These are phyloP conservation scores for Myriosclerotinia duriaeana DNA, from an alignment of 2,329 filamentous ascomycete genomes.

Conservation along the genomic window DNA sequence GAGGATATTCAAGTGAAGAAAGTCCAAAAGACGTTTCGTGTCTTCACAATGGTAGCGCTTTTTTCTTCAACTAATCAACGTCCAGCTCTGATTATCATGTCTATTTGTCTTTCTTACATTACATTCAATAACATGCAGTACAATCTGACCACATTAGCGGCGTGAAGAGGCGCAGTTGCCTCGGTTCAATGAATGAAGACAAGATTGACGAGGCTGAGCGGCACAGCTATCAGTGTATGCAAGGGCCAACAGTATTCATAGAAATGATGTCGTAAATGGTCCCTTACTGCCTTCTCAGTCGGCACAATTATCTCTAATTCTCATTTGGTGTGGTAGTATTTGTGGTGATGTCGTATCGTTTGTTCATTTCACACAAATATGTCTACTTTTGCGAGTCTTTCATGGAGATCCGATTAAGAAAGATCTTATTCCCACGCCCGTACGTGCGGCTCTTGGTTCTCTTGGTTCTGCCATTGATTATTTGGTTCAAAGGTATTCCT, in stretches of 20 bases:
- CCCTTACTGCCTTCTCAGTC: conserved; percentile 18
- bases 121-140: conserved; percentile 7
- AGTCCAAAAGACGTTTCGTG: not conserved
- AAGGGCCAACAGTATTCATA: conserved; percentile 20
- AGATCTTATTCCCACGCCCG: not conserved
- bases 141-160: conserved; percentile 18
- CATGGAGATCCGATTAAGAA: not conserved
- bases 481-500: not conserved
- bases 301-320: conserved; percentile 5
- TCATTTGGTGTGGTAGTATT: conserved; percentile 21
- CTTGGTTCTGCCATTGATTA: not conserved
- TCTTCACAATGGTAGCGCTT: not conserved
- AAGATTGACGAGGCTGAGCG: conserved; percentile 17
- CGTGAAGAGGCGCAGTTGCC: conserved; percentile 23
- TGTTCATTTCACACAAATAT: conserved; percentile 6
- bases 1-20: conserved; percentile 11
- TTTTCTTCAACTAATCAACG: not conserved
- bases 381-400: not conserved
- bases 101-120: conserved; percentile 11
- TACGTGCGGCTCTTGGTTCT: not conserved
- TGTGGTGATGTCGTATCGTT: not conserved
- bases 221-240: conserved; percentile 21
- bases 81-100: not conserved
- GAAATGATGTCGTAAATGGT: not conserved
- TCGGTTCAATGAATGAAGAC: conserved; percentile 16